Base-by-base conservation (phyloP, 2,329 filamentous ascomycete genomes). In the Colletotrichum lupini region DNA sequence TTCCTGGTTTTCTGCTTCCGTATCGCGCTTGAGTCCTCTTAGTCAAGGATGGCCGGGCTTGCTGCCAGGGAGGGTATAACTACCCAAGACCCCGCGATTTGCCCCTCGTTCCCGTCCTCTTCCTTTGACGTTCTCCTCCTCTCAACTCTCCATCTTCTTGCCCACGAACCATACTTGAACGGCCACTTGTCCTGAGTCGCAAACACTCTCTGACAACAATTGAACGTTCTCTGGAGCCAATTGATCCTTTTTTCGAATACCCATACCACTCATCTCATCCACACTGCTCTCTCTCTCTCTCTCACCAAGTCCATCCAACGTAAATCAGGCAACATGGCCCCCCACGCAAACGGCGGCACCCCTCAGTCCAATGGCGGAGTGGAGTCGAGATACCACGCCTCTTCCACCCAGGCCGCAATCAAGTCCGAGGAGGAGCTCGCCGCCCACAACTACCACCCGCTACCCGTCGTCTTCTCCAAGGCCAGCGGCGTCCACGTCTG, bases 391-490 rank as follows among this genome's bases (percentile, higher is more conserved):
- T 91, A 89, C 86, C 97, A 98, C 85, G 89, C 95, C 68, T 82
- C 93, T 24, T 95, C 96, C 30, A 95, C 95, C 56, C 86, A 92
- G 71, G 87, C 89, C 78, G 96, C 97, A 78, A 97, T 98, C 82
- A 86, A 91, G 66, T 86, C 92, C 66, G 97, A 99, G 86, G 88
- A 94, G 80, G 87, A 94, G 81, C 96, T 91, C 83, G 97, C 97
- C 62, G 97, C 97, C 61, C 97, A 99, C 90, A 99, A 99, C 88
- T 99, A 99, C 88, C 95, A 98, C 84, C 97, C 97, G 19, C 90
- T 99, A 2, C 97, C 97, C 53, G 92, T 99, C 73, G 97, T 98
- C 81, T 98, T 98, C 83, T 89, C 96, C 69, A 91, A 92, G 76
- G 97, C 95, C 55, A 90, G 92, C 78, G 97, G 96, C 61, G 93